These are phyloP conservation scores for Monascus ruber DNA, from an alignment of 2,329 filamentous ascomycete species.

Conservation along the genomic window DNA sequence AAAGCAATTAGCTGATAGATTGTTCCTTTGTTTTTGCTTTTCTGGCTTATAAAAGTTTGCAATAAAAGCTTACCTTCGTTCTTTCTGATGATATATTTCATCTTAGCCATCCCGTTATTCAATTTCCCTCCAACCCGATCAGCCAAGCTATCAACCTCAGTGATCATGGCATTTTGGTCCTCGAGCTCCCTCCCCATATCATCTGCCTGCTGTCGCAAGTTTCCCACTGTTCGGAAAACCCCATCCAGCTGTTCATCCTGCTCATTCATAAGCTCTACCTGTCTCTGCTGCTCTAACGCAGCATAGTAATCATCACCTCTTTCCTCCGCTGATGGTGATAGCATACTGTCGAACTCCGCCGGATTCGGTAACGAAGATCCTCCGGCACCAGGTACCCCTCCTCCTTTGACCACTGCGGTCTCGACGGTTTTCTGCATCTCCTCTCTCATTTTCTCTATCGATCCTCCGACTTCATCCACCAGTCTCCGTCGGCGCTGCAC, in stretches of 20 bases:
- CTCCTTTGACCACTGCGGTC: conserved; percentile 19
- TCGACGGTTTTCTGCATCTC: conserved; percentile 57
- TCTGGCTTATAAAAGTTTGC: conserved; percentile 2
- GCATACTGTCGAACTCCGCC: conserved; percentile 41
- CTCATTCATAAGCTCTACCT: conserved; percentile 83
- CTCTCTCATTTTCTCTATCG: conserved; percentile 79
- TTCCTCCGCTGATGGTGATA: conserved; percentile 30
- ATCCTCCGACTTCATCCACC: conserved; percentile 77
- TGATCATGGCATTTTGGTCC: conserved; percentile 82
- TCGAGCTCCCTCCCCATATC: conserved; percentile 95
- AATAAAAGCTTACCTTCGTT: conserved; percentile 66
- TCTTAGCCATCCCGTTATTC: conserved; percentile 74
- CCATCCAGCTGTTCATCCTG: conserved; percentile 89
- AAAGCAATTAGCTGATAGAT: conserved; percentile 8
- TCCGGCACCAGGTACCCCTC: conserved; percentile 11
- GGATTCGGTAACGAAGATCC: conserved; percentile 46
- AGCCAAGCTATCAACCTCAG: conserved; percentile 70
- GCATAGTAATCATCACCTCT: conserved; percentile 55
- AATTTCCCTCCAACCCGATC: conserved; percentile 80
- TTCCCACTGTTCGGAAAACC: conserved; percentile 87
- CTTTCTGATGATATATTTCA: conserved; percentile 70
- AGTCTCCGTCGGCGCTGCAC: conserved; percentile 68
- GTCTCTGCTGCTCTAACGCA: conserved; percentile 82
- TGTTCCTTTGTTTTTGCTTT: conserved; percentile 3
- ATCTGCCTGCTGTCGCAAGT: conserved; percentile 77